Conservation (phyloP, 768 basidiomycete species). For the Suillus placidus region DNA sequence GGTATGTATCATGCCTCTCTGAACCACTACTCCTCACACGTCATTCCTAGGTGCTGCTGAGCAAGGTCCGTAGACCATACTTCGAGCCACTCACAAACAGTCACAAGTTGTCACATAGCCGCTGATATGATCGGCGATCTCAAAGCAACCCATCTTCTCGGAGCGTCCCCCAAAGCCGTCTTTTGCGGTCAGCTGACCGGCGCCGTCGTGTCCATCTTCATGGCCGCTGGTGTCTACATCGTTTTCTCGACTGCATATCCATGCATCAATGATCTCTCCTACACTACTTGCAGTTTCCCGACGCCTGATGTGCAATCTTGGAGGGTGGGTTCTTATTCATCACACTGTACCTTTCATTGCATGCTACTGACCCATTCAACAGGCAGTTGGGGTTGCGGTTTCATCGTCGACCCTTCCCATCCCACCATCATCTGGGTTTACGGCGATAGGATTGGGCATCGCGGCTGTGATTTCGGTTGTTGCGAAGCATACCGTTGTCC, state of each 20-base stretch:
- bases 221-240: slow-evolving; percentile 59
- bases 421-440: slow-evolving; percentile 57
- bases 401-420: slow-evolving; percentile 38
- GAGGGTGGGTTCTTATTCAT: slow-evolving; percentile 16
- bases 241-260: slow-evolving; percentile 65
- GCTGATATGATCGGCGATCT: slow-evolving; percentile 69
- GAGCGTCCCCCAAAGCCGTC: slow-evolving; percentile 64
- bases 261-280: slow-evolving; percentile 46
- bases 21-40: not conserved
- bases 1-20: slow-evolving; percentile 13
- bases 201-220: slow-evolving; percentile 60
- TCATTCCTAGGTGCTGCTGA: slow-evolving; percentile 22
- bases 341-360: not conserved
- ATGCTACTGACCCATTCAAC: not conserved
- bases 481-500: slow-evolving; percentile 35
- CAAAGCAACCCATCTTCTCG: slow-evolving; percentile 70
- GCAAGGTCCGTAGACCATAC: slow-evolving; percentile 19
- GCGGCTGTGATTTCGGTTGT: slow-evolving; percentile 48
- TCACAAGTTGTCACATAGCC: slow-evolving; percentile 29
- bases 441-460: slow-evolving; percentile 56
- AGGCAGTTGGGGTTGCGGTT: slow-evolving; percentile 24
- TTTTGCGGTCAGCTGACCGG: slow-evolving; percentile 63
- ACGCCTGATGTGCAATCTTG: slow-evolving; percentile 29
- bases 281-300: slow-evolving; percentile 25
- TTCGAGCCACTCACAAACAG: not conserved